Evolutionary conservation across 768 basidiomycete species (phyloP), one percentile per base, ranked within the genome.

Genomic region (Naganishia vaughanmartiniae): DNA sequence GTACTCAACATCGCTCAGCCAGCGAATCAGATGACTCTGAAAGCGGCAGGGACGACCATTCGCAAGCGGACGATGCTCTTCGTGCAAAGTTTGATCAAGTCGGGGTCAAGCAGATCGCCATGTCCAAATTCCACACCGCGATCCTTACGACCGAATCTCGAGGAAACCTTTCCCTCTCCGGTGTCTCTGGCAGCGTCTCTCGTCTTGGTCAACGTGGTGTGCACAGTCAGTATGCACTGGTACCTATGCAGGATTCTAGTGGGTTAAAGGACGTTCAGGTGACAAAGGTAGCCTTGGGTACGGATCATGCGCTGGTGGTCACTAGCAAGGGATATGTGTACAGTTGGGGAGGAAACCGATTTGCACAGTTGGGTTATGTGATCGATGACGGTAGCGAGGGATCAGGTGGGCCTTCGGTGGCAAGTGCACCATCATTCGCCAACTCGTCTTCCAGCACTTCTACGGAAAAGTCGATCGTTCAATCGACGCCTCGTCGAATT

Each of bases 301-400:
- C 95, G 79, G 96, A 99, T 76, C 96, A 98, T 78, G 94, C 94
- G 0, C 86, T 98, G 33, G 90, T 87, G 0, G 83, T 98, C 33
- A 94, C 93, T 0, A 86, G 84, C 30, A 78, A 85, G 0, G 93
- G 95, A 4, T 91, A 93, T 76, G 87, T 97, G 3, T 86, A 89
- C 46, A 92, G 89, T 28, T 98, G 93, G 91, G 96, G 92, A 17
- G 81, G 92, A 30, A 94, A 94, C 74, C 86, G 92, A 17, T 95
- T 93, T 79, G 84, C 87, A 4, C 94, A 97, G 76, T 85, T 96
- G 5, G 94, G 95, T 14, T 96, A 96, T 74, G 82, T 86, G 2
- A 84, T 95, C 4, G 92, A 97, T 72, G 74, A 83, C 21, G 74
- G 78, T 5, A 73, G 73, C 4, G 70, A 73, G 48, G 69, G 58